Conservation (phyloP, 1,284 basidiomycete genomes). For the Fistulinella cinereoalba region DNA sequence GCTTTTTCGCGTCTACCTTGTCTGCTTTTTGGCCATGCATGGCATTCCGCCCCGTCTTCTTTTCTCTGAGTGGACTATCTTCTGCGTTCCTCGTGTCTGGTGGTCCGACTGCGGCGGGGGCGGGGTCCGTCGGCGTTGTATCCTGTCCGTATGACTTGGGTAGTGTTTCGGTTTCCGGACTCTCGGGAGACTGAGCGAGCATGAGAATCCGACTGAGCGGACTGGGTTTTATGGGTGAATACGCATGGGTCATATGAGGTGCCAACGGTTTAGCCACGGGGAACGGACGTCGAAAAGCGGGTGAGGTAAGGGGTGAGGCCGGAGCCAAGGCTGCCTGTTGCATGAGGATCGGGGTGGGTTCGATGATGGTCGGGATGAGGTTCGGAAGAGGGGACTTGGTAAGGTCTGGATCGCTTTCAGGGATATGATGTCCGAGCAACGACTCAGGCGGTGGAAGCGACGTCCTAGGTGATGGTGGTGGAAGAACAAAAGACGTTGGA, state of each 20-base stretch:
- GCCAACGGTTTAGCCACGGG: conserved; percentile 68
- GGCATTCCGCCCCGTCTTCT: conserved; percentile 35
- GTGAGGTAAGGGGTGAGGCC: conserved; percentile 29
- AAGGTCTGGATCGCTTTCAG: conserved; percentile 4
- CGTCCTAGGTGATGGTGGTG: conserved; percentile 66
- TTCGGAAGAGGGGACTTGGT: conserved; percentile 1
- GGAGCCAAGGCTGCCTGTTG: conserved; percentile 17
- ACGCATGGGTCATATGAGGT: conserved; percentile 68
- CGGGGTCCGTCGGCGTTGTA: conserved; percentile 6
- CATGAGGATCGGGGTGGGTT: conserved; percentile 11
- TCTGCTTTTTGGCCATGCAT: conserved; percentile 14
- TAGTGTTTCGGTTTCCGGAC: conserved; percentile 27
- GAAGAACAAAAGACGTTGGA: conserved; percentile 65
- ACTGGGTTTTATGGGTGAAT: conserved; percentile 73
- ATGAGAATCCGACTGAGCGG: conserved; percentile 72
- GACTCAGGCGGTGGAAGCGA: conserved; percentile 43
- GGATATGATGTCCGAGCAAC: conserved; percentile 13
- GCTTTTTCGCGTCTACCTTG: conserved; percentile 30
- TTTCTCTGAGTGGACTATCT: conserved; percentile 44
- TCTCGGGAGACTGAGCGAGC: conserved; percentile 60
- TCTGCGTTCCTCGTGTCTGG: conserved; percentile 9
- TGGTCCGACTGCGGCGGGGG: not conserved
- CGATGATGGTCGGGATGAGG: conserved; percentile 18
- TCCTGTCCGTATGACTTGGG: not conserved
- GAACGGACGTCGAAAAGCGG: conserved; percentile 43